phyloP scores from a whole-genome alignment of 2,329 filamentous ascomycete genomes.

The Sporothrix curviconia region DNA sequence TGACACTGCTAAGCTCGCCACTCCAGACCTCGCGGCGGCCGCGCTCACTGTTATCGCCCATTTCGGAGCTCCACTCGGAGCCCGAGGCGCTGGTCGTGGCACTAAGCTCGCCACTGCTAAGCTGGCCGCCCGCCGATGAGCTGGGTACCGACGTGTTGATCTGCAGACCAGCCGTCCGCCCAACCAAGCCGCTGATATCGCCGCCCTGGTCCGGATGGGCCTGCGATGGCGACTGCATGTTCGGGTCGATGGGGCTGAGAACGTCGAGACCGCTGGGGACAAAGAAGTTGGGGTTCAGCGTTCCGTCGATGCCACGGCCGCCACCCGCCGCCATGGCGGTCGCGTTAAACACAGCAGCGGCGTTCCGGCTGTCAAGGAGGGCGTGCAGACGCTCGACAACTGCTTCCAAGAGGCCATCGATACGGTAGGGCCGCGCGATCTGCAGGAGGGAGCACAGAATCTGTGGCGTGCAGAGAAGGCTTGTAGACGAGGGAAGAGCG shows the following conservation, averaged over 20 bases:
- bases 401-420: conserved; percentile 87
- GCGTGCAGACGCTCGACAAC: conserved; percentile 86
- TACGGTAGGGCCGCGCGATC: conserved; percentile 83
- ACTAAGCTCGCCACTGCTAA: conserved; percentile 43
- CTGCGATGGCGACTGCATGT: conserved; percentile 16
- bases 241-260: conserved; percentile 23
- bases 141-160: conserved; percentile 41
- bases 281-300: conserved; percentile 57
- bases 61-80: conserved; percentile 51
- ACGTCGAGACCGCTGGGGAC: conserved; percentile 44
- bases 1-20: conserved; percentile 78
- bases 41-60: conserved; percentile 44
- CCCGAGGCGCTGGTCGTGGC: conserved; percentile 46
- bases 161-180: conserved; percentile 35
- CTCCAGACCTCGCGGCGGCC: conserved; percentile 65
- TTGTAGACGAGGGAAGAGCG: conserved; percentile 68
- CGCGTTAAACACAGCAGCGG: conserved; percentile 94
- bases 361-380: conserved; percentile 85
- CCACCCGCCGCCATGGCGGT: conserved; percentile 96
- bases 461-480: conserved; percentile 81
- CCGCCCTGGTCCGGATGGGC: conserved; percentile 14
- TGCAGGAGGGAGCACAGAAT: conserved; percentile 93
- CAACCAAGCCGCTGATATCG: conserved; percentile 27
- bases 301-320: conserved; percentile 70
- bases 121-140: conserved; percentile 26